These are phyloP conservation scores for Calonectria montana DNA, from an alignment of 2,329 filamentous ascomycete genomes.

Conservation along the genomic window DNA sequence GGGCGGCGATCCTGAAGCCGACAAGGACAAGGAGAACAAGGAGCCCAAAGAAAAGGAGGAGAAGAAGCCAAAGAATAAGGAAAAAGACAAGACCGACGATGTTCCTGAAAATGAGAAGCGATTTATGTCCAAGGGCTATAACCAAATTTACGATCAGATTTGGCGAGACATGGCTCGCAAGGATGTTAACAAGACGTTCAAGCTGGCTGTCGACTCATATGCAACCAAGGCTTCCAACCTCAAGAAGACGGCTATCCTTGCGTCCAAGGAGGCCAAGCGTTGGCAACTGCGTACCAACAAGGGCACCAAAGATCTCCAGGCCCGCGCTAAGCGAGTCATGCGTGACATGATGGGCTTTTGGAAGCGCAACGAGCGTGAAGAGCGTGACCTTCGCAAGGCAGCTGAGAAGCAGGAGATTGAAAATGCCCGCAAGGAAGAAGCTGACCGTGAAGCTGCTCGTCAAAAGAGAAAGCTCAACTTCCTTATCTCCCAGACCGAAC, in stretches of 20 bases:
- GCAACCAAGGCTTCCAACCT: constrained; percentile 93
- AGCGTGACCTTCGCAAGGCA: constrained; percentile 91
- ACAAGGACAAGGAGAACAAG: constrained; percentile 56
- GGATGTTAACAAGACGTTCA: constrained; percentile 91
- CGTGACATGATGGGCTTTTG: constrained; percentile 99
- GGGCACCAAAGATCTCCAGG: constrained; percentile 97
- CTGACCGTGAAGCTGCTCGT: constrained; percentile 94
- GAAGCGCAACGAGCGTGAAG: constrained; percentile 98
- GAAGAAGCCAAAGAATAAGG: constrained; percentile 56
- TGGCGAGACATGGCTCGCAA: constrained; percentile 95
- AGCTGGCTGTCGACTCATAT: constrained; percentile 87
- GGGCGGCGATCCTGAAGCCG: constrained; percentile 54
- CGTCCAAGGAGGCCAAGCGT: constrained; percentile 95
- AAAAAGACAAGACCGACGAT: constrained; percentile 65
- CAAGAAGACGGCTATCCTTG: constrained; percentile 96
- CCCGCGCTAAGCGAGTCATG: constrained; percentile 97
- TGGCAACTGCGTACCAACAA: constrained; percentile 99
- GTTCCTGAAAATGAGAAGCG: constrained; percentile 68
- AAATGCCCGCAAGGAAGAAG: constrained; percentile 95
- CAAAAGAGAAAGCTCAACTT: constrained; percentile 99
- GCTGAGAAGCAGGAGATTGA: constrained; percentile 97
- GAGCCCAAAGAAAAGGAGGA: constrained; percentile 63
- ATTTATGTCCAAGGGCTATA: constrained; percentile 92
- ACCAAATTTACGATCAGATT: constrained; percentile 97
- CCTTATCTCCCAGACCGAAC: constrained; percentile 96